Percentiles rank a stretch among this genome's conserved stretches.
Evolutionary conservation across 768 basidiomycete species (phyloP).

Genomic region (Naganishia vaughanmartiniae): DNA sequence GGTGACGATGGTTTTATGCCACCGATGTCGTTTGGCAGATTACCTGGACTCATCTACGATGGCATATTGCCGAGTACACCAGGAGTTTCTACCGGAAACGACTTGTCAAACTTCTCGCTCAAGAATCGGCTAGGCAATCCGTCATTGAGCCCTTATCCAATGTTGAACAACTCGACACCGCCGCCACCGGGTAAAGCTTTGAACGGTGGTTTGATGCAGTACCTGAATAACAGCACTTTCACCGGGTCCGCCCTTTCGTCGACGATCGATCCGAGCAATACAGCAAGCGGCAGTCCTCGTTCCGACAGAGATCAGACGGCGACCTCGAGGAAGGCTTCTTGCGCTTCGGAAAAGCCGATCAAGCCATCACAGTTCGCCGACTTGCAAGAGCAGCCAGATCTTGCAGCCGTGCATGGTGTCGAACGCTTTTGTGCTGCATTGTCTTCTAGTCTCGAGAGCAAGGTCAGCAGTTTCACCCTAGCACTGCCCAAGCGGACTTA

Average conservation of each 20-base stretch:
- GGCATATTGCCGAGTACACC: conserved; percentile 28
- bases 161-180: neutral
- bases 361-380: conserved; percentile 21
- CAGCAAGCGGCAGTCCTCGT: neutral
- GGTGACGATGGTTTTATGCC: conserved; percentile 28
- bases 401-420: neutral
- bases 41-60: conserved; percentile 28
- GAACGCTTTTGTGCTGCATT: conserved; percentile 9
- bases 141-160: conserved; percentile 2
- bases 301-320: neutral
- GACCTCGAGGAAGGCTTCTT: neutral
- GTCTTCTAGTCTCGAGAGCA: conserved; percentile 5
- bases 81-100: neutral
- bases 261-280: neutral
- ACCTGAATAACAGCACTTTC: neutral
- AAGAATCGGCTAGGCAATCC: conserved; percentile 7
- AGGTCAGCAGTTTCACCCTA: conserved; percentile 7
- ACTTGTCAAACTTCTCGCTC: conserved; percentile 20
- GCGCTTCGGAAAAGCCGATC: neutral
- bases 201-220: neutral
- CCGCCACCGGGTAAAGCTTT: neutral
- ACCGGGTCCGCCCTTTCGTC: neutral
- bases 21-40: conserved; percentile 27
- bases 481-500: conserved; percentile 1
- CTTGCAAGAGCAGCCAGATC: conserved; percentile 1